Evolutionary conservation across 768 basidiomycete genomes (phyloP).

Genomic region (Naganishia vaughanmartiniae): DNA sequence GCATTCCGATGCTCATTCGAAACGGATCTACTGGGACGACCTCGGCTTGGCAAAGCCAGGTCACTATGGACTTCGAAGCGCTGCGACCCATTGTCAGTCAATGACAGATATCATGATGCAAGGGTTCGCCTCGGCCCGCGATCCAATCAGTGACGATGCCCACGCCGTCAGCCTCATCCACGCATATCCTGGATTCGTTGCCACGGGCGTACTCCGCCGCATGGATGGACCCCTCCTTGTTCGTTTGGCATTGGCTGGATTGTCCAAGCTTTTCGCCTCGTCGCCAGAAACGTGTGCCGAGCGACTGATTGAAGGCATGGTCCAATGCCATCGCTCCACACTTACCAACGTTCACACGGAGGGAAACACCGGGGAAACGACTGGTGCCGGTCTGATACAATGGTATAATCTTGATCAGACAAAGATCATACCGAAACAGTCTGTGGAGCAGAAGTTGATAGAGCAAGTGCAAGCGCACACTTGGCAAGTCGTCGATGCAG

Average conservation of each 20-base stretch:
- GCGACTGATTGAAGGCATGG: background rate
- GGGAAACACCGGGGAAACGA: too few relatives aligned
- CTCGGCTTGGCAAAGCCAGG: conserved; percentile 19
- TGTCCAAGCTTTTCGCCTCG: background rate
- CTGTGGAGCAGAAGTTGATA: background rate
- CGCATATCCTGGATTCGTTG: conserved; percentile 30
- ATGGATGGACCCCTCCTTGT: background rate
- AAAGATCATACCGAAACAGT: background rate
- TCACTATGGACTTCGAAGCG: conserved; percentile 13
- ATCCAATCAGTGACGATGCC: background rate
- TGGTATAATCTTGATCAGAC: conserved; percentile 1
- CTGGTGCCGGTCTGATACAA: background rate
- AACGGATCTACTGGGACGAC: conserved; percentile 25
- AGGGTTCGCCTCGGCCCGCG: conserved; percentile 10
- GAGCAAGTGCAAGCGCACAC: conserved; percentile 7
- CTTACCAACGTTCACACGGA: background rate
- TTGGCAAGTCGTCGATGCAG: background rate
- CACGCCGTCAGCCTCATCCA: conserved; percentile 19
- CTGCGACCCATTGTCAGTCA: conserved; percentile 16
- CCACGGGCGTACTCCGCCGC: background rate
- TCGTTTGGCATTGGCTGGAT: background rate
- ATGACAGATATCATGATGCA: conserved; percentile 29
- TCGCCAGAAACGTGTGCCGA: conserved; percentile 2
- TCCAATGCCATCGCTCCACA: conserved; percentile 8
- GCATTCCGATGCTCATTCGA: conserved; percentile 3